Conservation (phyloP, 106 monocot species). For the Apostasia shenzhenica region DNA sequence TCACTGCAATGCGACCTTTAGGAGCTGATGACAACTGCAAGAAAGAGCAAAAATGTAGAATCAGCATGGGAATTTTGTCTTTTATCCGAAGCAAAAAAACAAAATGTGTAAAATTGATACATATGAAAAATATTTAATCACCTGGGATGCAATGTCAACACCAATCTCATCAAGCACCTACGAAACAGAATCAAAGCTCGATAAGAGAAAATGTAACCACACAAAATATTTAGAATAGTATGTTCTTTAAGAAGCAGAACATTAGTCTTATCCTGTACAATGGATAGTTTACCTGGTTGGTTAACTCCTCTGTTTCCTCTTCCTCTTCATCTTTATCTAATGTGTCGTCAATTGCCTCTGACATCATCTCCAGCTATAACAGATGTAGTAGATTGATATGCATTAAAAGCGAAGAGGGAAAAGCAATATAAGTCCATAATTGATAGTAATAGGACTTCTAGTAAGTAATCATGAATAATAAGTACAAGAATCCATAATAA, state of each 20-base stretch:
- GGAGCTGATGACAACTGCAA: conserved; percentile 89
- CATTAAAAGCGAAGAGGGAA: no score
- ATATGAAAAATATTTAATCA: conserved; percentile 5
- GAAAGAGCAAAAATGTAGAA: background rate
- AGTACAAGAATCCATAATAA: no score
- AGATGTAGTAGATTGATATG: no score
- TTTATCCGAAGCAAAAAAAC: no score
- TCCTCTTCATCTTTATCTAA: conserved; percentile 95
- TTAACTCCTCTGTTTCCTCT: conserved; percentile 96
- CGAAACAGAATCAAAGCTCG: background rate
- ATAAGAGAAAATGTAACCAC: background rate
- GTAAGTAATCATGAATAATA: no score
- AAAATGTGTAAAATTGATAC: no score
- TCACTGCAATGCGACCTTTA: conserved; percentile 74
- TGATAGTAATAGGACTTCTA: no score
- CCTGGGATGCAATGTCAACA: conserved; percentile 91
- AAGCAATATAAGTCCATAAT: no score
- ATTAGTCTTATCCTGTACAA: background rate
- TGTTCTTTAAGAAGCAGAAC: no score
- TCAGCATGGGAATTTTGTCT: conserved; percentile 1
- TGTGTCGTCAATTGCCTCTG: conserved; percentile 91
- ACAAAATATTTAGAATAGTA: background rate
- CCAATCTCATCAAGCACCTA: conserved; percentile 99
- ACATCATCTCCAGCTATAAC: conserved; percentile 81
- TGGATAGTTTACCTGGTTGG: conserved; percentile 70